Evolutionary conservation across 352 stramenopile genomes (phyloP).

Genomic region (Pythium aristosporum): DNA sequence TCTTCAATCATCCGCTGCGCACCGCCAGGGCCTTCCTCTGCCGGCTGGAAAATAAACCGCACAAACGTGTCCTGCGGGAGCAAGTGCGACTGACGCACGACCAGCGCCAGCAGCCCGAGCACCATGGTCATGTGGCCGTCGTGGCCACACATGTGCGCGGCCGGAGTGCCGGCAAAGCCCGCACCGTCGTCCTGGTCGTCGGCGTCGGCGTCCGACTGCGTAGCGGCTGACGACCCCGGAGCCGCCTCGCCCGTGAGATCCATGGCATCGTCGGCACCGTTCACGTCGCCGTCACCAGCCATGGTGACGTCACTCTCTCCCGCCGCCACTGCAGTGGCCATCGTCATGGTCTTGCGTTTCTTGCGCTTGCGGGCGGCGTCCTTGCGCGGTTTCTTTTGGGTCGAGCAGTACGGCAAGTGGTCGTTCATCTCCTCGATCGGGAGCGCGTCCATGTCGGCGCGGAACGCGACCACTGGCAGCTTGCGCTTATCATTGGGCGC

Average conservation of each 20-base stretch:
- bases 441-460: conserved; percentile 96
- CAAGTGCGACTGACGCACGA: conserved; percentile 67
- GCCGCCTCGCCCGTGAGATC: conserved; percentile 20
- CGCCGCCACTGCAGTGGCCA: neutral
- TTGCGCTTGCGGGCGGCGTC: conserved; percentile 55
- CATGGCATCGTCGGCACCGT: conserved; percentile 22
- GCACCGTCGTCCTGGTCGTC: conserved; percentile 34
- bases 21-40: conserved; percentile 91
- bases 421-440: conserved; percentile 89
- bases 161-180: conserved; percentile 20
- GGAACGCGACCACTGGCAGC: conserved; percentile 88
- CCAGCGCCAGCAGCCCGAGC: conserved; percentile 83
- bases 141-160: conserved; percentile 94
- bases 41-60: conserved; percentile 95
- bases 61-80: conserved; percentile 80
- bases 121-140: conserved; percentile 96
- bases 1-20: conserved; percentile 93
- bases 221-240: conserved; percentile 24
- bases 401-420: conserved; percentile 78
- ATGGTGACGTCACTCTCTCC: neutral
- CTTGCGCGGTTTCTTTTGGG: conserved; percentile 54
- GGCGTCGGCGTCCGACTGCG: conserved; percentile 31
- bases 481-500: conserved; percentile 49
- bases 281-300: neutral
- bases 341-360: conserved; percentile 46